Percentiles rank a stretch among this genome's conserved stretches.
phyloP scores from a whole-genome alignment of 495 filamentous ascomycete species.

The Penicillium coprophilum region DNA sequence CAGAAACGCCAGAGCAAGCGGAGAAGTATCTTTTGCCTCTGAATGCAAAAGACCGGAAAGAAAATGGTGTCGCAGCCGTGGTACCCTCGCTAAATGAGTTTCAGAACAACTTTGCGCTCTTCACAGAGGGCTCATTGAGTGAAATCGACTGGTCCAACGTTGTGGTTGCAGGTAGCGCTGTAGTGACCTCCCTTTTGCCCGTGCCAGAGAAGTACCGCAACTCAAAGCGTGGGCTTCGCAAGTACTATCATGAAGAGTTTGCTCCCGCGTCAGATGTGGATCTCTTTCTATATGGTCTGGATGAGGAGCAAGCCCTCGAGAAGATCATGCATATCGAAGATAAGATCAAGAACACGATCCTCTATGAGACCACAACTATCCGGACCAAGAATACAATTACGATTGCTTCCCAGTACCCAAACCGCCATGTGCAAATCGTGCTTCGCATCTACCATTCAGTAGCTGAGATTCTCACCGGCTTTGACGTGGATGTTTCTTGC shows the following conservation, averaged over 20 bases:
- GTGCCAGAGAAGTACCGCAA: slow-evolving; percentile 62
- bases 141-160: slow-evolving; percentile 78
- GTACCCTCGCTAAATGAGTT: slow-evolving; percentile 66
- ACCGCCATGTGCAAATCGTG: slow-evolving; percentile 78
- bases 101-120: slow-evolving; percentile 71
- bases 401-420: slow-evolving; percentile 78
- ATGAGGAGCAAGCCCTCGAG: slow-evolving; percentile 67
- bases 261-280: slow-evolving; percentile 83
- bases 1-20: slow-evolving; percentile 58
- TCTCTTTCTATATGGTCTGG: slow-evolving; percentile 77
- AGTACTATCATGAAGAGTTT: slow-evolving; percentile 77
- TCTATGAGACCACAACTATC: slow-evolving; percentile 73
- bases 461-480: slow-evolving; percentile 78
- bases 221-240: slow-evolving; percentile 61
- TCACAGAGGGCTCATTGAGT: slow-evolving; percentile 63
- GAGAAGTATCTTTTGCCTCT: slow-evolving; percentile 72
- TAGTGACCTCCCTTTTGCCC: slow-evolving; percentile 70
- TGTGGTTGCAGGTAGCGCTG: slow-evolving; percentile 72
- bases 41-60: slow-evolving; percentile 55
- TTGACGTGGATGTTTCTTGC: slow-evolving; percentile 81
- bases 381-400: slow-evolving; percentile 83
- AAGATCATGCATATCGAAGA: slow-evolving; percentile 80
- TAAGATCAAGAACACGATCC: slow-evolving; percentile 65
- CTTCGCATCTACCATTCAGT: slow-evolving; percentile 79
- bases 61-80: slow-evolving; percentile 60